phyloP scores from a whole-genome alignment of 139 green algal genomes.

The Zygnema circumcarinatum region DNA sequence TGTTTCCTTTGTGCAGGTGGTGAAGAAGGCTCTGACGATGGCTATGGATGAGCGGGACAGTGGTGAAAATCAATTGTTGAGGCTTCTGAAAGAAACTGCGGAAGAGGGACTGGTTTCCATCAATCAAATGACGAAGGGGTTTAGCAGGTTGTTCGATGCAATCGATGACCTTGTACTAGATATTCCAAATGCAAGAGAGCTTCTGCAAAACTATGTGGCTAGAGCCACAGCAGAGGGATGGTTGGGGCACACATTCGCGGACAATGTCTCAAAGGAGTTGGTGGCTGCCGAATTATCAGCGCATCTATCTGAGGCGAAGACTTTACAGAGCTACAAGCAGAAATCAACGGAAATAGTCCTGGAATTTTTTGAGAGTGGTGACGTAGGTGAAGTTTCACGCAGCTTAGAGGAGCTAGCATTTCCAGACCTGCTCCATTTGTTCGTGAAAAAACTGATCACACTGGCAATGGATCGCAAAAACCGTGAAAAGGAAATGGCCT shows the following conservation, averaged over 20 bases:
- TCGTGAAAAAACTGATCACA: slow-evolving; percentile 59
- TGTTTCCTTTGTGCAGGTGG: slow-evolving; percentile 20
- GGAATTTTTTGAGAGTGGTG: slow-evolving; percentile 50
- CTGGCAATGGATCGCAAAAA: slow-evolving; percentile 79
- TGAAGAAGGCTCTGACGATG: slow-evolving; percentile 52
- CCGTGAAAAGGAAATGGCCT: slow-evolving; percentile 89
- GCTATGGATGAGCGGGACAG: slow-evolving; percentile 40
- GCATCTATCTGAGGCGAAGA: not conserved
- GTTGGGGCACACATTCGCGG: slow-evolving; percentile 14
- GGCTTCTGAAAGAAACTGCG: slow-evolving; percentile 40
- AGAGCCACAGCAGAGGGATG: slow-evolving; percentile 33
- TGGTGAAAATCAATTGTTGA: slow-evolving; percentile 40
- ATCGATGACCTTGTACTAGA: slow-evolving; percentile 60
- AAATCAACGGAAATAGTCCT: slow-evolving; percentile 14
- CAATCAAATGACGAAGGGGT: slow-evolving; percentile 62
- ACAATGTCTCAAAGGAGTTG: not conserved
- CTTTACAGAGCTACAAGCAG: slow-evolving; percentile 28
- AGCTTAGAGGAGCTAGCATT: slow-evolving; percentile 48
- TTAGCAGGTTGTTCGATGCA: slow-evolving; percentile 38
- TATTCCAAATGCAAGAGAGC: slow-evolving; percentile 55
- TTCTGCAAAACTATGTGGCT: slow-evolving; percentile 14
- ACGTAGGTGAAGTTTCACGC: slow-evolving; percentile 41
- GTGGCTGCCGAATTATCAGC: not conserved
- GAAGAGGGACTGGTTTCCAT: slow-evolving; percentile 49
- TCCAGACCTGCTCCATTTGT: slow-evolving; percentile 41